These are phyloP conservation scores for Aspergillus ibericus DNA, from an alignment of 2,329 filamentous ascomycete species.

Conservation along the genomic window DNA sequence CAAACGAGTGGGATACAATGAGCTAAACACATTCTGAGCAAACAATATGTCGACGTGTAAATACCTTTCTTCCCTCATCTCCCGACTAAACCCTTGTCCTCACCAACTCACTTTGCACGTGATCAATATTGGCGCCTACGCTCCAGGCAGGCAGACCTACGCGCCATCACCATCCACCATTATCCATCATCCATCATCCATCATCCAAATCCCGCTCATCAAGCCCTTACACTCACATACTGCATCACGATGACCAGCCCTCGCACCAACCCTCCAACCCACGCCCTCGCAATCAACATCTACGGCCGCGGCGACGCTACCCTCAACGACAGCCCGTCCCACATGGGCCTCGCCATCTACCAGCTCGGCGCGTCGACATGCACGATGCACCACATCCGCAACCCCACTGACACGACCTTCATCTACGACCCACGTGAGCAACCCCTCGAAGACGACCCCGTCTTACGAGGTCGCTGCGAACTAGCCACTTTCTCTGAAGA, in stretches of 20 bases:
- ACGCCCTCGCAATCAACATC: conserved; percentile 20
- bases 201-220: too few relatives aligned
- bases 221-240: background rate
- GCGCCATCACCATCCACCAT: background rate
- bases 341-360: conserved; percentile 22
- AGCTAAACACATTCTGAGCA: too few relatives aligned
- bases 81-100: too few relatives aligned
- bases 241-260: background rate
- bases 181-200: background rate
- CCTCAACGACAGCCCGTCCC: conserved; percentile 22
- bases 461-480: conserved; percentile 22
- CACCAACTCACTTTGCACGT: background rate
- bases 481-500: conserved; percentile 11
- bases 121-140: background rate
- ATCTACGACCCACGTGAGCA: conserved; percentile 23
- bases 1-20: too few relatives aligned
- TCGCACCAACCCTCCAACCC: background rate
- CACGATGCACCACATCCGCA: conserved; percentile 25
- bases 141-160: background rate
- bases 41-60: too few relatives aligned
- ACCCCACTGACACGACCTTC: conserved; percentile 17
- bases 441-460: conserved; percentile 18
- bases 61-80: too few relatives aligned
- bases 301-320: conserved; percentile 23
- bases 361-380: conserved; percentile 19